These are phyloP conservation scores for Schizosaccharomyces versatilis DNA, from an alignment of 1,139 yeast genomes.

Conservation along the genomic window DNA sequence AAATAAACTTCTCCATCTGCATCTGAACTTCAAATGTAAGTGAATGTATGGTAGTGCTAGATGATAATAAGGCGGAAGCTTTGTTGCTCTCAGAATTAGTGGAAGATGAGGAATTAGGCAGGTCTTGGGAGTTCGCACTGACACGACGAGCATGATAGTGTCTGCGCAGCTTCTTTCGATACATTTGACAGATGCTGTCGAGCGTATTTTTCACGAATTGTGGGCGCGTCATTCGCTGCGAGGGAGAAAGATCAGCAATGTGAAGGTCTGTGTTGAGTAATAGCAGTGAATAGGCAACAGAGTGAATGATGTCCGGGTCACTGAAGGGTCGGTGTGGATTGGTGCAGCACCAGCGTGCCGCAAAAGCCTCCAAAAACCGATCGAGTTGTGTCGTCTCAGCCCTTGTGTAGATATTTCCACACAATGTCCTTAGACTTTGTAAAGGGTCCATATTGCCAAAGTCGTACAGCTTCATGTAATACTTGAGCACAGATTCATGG, in stretches of 20 bases:
- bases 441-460: constrained; percentile 20
- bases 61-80: neutral
- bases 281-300: constrained; percentile 50
- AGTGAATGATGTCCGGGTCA: constrained; percentile 31
- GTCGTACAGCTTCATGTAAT: constrained; percentile 18
- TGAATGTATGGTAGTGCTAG: neutral
- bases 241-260: constrained; percentile 16
- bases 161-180: neutral
- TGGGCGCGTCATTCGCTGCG: constrained; percentile 20
- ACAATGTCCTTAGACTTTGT: constrained; percentile 35
- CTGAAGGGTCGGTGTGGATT: constrained; percentile 22
- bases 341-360: constrained; percentile 37
- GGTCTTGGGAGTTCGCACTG: neutral
- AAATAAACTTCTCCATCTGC: neutral
- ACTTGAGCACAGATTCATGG: constrained; percentile 14
- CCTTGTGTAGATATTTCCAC: constrained; percentile 43
- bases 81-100: neutral
- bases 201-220: constrained; percentile 17
- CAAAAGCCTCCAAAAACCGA: constrained; percentile 44
- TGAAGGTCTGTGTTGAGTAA: constrained; percentile 34
- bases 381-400: constrained; percentile 78
- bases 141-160: too few relatives aligned
- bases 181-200: constrained; percentile 8
- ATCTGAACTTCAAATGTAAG: neutral
- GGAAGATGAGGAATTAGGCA: neutral